A percentile compares a stretch with the other conserved stretches of the same genome.
Evolutionary conservation across 441 rosid species (phyloP).

Genomic region (Gossypium schwendimanii): DNA sequence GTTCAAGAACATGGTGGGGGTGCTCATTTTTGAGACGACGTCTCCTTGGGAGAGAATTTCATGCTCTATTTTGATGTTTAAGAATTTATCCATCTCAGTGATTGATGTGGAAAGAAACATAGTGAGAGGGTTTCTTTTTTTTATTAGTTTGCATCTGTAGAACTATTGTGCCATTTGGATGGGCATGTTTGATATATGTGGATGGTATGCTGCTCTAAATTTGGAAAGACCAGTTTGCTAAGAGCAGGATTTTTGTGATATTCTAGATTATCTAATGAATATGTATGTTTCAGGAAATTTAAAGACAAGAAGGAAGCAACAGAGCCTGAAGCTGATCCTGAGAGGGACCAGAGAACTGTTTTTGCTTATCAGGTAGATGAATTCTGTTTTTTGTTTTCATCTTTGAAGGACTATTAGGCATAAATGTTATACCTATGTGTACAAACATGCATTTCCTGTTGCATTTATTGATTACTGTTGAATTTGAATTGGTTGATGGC

Average conservation of each 20-base stretch:
- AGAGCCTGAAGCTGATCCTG: constrained; percentile 93
- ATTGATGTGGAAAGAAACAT: not conserved
- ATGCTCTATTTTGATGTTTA: not conserved
- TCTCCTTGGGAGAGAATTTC: not conserved
- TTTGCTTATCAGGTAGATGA: constrained; percentile 79
- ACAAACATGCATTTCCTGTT: not conserved
- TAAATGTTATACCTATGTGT: not conserved
- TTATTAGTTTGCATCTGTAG: not conserved
- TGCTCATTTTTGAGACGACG: not conserved
- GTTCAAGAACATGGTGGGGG: not conserved
- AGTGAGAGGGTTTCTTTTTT: not conserved
- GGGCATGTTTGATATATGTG: not conserved
- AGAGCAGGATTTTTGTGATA: not conserved
- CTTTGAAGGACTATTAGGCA: not conserved
- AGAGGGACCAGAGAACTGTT: constrained; percentile 93
- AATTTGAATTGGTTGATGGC: constrained; percentile 18
- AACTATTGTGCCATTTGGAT: not conserved
- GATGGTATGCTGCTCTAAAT: not conserved
- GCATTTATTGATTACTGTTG: not conserved
- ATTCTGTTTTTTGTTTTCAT: constrained; percentile 3
- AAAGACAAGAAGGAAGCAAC: constrained; percentile 67
- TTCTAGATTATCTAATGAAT: not conserved
- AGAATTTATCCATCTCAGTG: not conserved
- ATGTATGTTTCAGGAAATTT: constrained; percentile 41
- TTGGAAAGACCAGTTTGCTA: not conserved